Evolutionary conservation across 2,329 filamentous ascomycete genomes (phyloP).

Genomic region (Neonectria punicea): DNA sequence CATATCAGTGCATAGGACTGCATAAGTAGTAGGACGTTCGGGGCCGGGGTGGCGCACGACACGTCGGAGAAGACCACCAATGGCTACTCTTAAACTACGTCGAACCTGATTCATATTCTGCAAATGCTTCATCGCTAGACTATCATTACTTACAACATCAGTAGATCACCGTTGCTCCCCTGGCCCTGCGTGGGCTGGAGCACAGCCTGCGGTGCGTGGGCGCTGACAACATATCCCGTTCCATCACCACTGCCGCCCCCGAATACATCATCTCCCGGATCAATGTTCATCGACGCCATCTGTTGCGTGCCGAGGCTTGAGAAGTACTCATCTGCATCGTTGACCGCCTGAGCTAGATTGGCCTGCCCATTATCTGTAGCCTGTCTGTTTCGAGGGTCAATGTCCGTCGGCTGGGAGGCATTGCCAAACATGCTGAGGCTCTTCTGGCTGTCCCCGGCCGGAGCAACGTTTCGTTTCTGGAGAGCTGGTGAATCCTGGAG

Average conservation of each 20-base stretch:
- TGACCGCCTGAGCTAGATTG: conserved; percentile 77
- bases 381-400: conserved; percentile 56
- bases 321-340: conserved; percentile 91
- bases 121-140: conserved; percentile 34
- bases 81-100: conserved; percentile 7
- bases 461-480: conserved; percentile 75
- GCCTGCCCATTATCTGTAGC: conserved; percentile 45
- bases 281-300: conserved; percentile 77
- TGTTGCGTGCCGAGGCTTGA: conserved; percentile 78
- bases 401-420: conserved; percentile 62
- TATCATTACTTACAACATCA: conserved; percentile 64
- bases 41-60: background rate
- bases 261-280: conserved; percentile 70
- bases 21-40: background rate
- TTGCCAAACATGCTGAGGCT: conserved; percentile 67
- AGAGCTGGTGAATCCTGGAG: conserved; percentile 87
- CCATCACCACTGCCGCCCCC: conserved; percentile 66
- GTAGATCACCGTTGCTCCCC: conserved; percentile 75
- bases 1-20: background rate
- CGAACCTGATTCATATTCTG: conserved; percentile 22
- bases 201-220: conserved; percentile 80
- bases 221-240: conserved; percentile 79
- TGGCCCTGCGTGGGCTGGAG: conserved; percentile 75
- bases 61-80: background rate
- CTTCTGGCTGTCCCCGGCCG: conserved; percentile 65